Conservation (phyloP, 2,329 filamentous ascomycete species). For the Gnomoniopsis smithogilvyi region DNA sequence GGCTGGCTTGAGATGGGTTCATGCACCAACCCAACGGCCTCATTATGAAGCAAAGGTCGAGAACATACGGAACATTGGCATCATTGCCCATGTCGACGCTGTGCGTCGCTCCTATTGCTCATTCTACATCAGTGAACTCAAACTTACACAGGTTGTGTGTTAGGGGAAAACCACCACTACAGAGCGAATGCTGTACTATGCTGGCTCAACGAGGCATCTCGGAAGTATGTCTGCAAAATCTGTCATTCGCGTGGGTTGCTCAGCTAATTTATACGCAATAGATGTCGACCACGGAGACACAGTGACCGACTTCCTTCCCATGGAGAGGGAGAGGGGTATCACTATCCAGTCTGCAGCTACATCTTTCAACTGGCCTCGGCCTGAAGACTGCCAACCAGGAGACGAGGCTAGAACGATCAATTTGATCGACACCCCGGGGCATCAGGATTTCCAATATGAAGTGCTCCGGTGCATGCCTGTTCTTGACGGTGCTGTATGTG, state of each 20-base stretch:
- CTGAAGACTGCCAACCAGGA: conserved; percentile 36
- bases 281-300: conserved; percentile 97
- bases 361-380: conserved; percentile 82
- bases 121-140: background rate
- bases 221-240: conserved; percentile 51
- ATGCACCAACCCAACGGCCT: conserved; percentile 6
- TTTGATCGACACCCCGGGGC: conserved; percentile 92
- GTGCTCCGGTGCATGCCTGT: conserved; percentile 75
- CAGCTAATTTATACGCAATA: conserved; percentile 24
- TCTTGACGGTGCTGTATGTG: conserved; percentile 32
- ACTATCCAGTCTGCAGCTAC: conserved; percentile 98
- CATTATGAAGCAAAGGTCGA: conserved; percentile 42
- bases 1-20: conserved; percentile 7
- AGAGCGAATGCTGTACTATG: conserved; percentile 98
- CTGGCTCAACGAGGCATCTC: conserved; percentile 80
- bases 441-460: conserved; percentile 97
- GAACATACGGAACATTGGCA: conserved; percentile 89
- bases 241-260: background rate
- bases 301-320: conserved; percentile 92
- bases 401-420: conserved; percentile 68
- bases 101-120: conserved; percentile 35
- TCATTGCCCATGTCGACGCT: conserved; percentile 98
- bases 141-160: background rate
- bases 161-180: conserved; percentile 96
- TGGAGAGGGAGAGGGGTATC: conserved; percentile 88